These are phyloP conservation scores for Castanopsis chinensis DNA, from an alignment of 306 rosid genomes.

Conservation along the genomic window DNA sequence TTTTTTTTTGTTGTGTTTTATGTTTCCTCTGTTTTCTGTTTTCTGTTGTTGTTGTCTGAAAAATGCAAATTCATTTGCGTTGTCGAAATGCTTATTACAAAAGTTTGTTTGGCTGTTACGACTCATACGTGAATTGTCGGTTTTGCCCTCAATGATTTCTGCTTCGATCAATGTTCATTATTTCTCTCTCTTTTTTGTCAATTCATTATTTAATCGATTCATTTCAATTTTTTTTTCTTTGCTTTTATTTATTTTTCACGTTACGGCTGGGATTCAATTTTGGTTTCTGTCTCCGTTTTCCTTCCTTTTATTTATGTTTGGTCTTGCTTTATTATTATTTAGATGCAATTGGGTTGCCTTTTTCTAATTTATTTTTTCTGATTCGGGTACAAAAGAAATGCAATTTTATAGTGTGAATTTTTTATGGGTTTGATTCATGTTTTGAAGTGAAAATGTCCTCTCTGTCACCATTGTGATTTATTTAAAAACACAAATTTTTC, in stretches of 20 bases:
- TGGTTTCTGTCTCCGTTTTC: background rate
- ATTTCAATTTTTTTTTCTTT: background rate
- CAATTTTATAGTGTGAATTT: too few species aligned
- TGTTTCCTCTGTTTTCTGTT: background rate
- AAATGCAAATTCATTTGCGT: background rate
- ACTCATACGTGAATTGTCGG: constrained; percentile 8
- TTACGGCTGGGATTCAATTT: too few species aligned
- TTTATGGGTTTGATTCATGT: too few species aligned
- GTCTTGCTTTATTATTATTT: background rate
- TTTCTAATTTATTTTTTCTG: too few species aligned
- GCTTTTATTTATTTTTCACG: background rate
- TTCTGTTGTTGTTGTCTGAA: background rate
- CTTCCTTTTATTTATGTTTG: background rate
- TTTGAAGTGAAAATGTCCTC: too few species aligned
- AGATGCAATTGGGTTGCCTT: background rate
- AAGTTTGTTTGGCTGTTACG: background rate
- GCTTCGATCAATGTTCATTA: constrained; percentile 1
- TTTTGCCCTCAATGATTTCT: constrained; percentile 10
- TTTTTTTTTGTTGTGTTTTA: background rate
- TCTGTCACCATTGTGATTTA: too few species aligned
- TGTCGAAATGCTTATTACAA: background rate
- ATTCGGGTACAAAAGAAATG: too few species aligned
- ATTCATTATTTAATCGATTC: background rate
- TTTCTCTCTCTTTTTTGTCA: background rate
- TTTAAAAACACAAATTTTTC: too few species aligned